phyloP scores from a whole-genome alignment of 176 grass and related monocot species.

The Rhynchospora pubera region DNA sequence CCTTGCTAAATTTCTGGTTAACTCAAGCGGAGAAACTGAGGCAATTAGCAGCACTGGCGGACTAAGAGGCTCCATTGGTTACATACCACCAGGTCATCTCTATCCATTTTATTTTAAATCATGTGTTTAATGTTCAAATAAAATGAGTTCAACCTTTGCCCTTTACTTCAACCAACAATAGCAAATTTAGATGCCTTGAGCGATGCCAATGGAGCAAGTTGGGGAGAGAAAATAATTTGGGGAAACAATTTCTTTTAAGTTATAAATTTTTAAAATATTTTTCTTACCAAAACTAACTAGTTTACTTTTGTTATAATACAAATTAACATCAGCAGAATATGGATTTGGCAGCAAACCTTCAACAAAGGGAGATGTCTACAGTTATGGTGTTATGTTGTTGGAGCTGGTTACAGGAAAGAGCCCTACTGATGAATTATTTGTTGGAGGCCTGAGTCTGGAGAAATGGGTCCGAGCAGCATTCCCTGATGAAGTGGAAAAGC shows the following conservation, averaged over 20 bases:
- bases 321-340: constrained; percentile 20
- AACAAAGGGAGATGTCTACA: constrained; percentile 33
- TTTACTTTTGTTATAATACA: background rate
- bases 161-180: background rate
- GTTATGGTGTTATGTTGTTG: constrained; percentile 28
- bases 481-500: background rate
- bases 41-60: constrained; percentile 12
- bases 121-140: background rate
- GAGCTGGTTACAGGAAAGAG: constrained; percentile 13
- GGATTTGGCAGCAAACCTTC: constrained; percentile 34
- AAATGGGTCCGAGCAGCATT: constrained; percentile 27
- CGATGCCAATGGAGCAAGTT: background rate
- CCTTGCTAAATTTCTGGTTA: constrained; percentile 24
- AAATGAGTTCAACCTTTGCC: background rate
- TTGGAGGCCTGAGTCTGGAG: constrained; percentile 22
- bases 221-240: background rate
- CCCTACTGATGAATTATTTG: constrained; percentile 24
- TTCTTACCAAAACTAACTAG: background rate
- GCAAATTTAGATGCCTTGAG: background rate
- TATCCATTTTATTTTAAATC: background rate
- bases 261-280: background rate
- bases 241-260: background rate
- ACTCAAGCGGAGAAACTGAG: background rate
- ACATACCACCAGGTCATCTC: constrained; percentile 44
- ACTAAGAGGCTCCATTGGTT: constrained; percentile 37